Base-by-base conservation (phyloP, 495 filamentous ascomycete genomes). In the Penicillium goetzii region DNA sequence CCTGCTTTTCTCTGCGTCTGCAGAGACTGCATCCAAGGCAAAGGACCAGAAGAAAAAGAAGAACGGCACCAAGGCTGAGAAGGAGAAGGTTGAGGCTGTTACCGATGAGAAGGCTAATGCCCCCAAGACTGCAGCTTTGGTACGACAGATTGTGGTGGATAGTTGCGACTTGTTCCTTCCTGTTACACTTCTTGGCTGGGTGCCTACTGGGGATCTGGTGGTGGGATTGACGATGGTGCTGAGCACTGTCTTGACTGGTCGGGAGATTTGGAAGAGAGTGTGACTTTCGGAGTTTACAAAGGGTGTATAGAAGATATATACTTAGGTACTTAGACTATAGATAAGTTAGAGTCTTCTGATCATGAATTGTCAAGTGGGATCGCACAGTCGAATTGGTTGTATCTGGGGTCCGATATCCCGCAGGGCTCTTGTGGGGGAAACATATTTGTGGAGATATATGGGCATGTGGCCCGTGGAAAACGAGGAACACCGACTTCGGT, bases 161-260 rank as follows among this genome's bases (percentile, higher is more conserved):
- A 58, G 74, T 12, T 79, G 86, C 61, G 88, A 90, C 67, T 58
- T 89, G 40, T 56, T 84, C 15, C 66, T 88, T 38, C 88, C 88
- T 0, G 83, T 82, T 9, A 68, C 68, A 28, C 76, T 83, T 2
- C 71, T 88, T 21, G 83, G 84, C 0, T 89, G 87, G 87, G 67
- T 86, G 51, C 70, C 72, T 6, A 72, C 78, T 0, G 67, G 72
- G 1, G 74, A 80, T 6, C 73, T 79, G 36, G 74, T 72, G 15
- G 78, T 88, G 15, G 84, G 81, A 5, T 45, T 80, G 36, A 74
- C 79, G 19, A 86, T 85, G 82, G 72, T 87, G 23, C 63, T 80
- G 33, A 89, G 86, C 63, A 88, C 88, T 7, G 56, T 84, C 25
- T 63, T 89, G 68, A 83, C 84, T 25, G 78, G 76, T 10, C 60